Conservation (phyloP, 345 rosid species). For the Camelina hispida region DNA sequence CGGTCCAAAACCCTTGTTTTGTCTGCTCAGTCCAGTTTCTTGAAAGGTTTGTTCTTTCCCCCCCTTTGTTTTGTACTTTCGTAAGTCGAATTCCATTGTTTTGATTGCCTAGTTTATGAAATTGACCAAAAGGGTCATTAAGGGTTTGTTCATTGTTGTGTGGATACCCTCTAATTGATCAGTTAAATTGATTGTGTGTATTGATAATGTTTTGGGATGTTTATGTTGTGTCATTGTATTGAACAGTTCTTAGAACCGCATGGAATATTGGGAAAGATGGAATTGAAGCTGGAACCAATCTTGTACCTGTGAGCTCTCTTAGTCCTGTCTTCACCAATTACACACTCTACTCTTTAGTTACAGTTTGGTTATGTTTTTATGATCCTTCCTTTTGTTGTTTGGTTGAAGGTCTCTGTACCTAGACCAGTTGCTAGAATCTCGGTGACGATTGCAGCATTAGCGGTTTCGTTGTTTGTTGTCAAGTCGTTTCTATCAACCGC, state of each 20-base stretch:
- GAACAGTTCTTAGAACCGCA: constrained; percentile 64
- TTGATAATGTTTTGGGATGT: not conserved
- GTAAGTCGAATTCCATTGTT: not conserved
- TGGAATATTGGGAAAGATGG: constrained; percentile 91
- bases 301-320: constrained; percentile 81
- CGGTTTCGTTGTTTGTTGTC: constrained; percentile 61
- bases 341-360: constrained; percentile 7
- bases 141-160: not conserved
- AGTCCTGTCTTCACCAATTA: constrained; percentile 5
- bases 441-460: constrained; percentile 52
- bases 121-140: constrained; percentile 26
- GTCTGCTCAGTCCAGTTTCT: constrained; percentile 56
- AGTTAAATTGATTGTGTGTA: constrained; percentile 6
- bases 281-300: constrained; percentile 74
- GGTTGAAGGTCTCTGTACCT: constrained; percentile 56
- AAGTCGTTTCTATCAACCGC: constrained; percentile 76
- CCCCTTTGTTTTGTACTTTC: not conserved
- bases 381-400: constrained; percentile 25
- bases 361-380: not conserved
- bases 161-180: too few species aligned
- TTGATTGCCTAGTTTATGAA: not conserved
- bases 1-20: constrained; percentile 42
- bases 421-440: constrained; percentile 70
- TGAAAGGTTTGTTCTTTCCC: constrained; percentile 51
- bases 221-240: constrained; percentile 2